Evolutionary conservation across 1,284 basidiomycete species (phyloP), one percentile per base, ranked within the genome.

Genomic region (Ceratobasidium theobromae): DNA sequence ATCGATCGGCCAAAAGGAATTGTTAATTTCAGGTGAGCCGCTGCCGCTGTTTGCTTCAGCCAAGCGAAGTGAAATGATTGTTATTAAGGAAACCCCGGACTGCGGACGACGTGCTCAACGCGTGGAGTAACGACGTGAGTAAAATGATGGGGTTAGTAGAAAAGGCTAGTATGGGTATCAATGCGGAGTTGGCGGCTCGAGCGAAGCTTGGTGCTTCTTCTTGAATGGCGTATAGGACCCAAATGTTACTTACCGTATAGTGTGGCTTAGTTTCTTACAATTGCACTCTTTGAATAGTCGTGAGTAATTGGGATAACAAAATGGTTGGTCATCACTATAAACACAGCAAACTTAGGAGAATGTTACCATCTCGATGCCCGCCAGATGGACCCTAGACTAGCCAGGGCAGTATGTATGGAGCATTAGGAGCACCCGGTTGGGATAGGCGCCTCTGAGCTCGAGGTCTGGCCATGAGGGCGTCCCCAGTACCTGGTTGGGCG

Each of bases 41-140:
- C n/a, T 35, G 40, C 4, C 21, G 0, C 2, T 32, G 9, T 6
- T 51, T 51, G 5, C 21, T 21, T 46, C 18, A 6, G 18, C 23
- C 21, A 28, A 51, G 21, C 23, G n/a, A 18, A 18, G 28, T 58
- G n/a, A n/a, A 14, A 58, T 28, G 28, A 4, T 2, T 12, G 0
- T 14, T 11, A 16, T 21, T 8, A 14, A 62, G 57, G 45, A 84
- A 81, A 72, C 87, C 86, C 77, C 82, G 81, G 74, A 88, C 83
- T 69, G 85, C 90, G 1, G 94, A 96, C 74, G 92, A 95, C 73
- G 87, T 93, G 4, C 88, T 99, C 84, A 99, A 99, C 74, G 89
- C 89, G 68, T 99, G 97, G 97, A 95, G 91, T 76, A 89, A 86
- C 23, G 95, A 99, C 74, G 93, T 99, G 84, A 88, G 90, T 74